A percentile compares a stretch with the other conserved stretches of the same genome.
These are phyloP conservation scores for Hsuehochloa calcarea DNA, from an alignment of 176 grass and related monocot genomes.

Conservation along the genomic window DNA sequence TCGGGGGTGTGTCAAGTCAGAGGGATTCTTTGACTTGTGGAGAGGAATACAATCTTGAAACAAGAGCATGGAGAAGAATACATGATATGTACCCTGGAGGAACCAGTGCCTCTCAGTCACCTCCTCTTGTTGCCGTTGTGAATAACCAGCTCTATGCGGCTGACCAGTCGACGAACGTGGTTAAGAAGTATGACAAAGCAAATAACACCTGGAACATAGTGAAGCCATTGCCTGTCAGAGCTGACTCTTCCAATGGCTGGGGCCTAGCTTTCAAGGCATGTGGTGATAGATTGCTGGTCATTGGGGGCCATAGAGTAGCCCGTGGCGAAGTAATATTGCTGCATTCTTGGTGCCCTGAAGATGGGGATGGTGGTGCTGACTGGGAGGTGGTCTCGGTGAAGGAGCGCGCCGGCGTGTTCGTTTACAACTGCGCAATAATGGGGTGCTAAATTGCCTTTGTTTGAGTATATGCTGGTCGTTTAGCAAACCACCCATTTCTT, in stretches of 20 bases:
- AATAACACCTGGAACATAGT: constrained; percentile 82
- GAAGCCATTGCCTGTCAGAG: constrained; percentile 75
- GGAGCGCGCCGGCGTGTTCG: constrained; percentile 69
- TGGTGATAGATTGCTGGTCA: constrained; percentile 69
- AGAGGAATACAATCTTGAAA: constrained; percentile 77
- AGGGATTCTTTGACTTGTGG: constrained; percentile 78
- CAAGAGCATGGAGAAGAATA: constrained; percentile 80
- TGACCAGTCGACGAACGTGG: constrained; percentile 67
- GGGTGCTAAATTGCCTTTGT: constrained; percentile 60
- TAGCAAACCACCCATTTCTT: constrained; percentile 38
- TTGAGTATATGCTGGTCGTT: constrained; percentile 29
- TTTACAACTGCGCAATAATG: constrained; percentile 96
- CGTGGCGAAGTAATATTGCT: constrained; percentile 75
- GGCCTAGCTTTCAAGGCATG: constrained; percentile 86
- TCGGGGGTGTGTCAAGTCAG: constrained; percentile 70
- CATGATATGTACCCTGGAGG: constrained; percentile 74
- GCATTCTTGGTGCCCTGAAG: constrained; percentile 79
- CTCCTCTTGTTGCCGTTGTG: constrained; percentile 81
- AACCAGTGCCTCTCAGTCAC: constrained; percentile 71
- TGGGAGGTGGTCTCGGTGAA: constrained; percentile 84
- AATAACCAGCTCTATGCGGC: constrained; percentile 92
- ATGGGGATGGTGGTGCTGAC: constrained; percentile 43
- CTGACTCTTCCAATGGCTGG: constrained; percentile 86
- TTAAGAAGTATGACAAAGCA: constrained; percentile 91
- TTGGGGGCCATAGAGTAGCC: constrained; percentile 62